Conservation (phyloP, 139 green algal genomes). For the Coelastrella sp. region DNA sequence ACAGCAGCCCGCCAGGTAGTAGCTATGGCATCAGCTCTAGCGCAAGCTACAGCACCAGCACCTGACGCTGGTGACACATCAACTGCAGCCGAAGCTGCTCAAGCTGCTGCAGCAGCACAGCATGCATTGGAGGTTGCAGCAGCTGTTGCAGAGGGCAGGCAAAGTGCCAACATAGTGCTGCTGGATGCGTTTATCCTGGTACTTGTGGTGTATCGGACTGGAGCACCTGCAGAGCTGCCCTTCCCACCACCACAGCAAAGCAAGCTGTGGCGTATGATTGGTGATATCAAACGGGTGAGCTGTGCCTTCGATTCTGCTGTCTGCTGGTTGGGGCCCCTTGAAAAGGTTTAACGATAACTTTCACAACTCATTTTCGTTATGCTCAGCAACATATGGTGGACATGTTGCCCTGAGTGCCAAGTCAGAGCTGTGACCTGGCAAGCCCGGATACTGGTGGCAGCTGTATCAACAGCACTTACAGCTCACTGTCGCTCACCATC, state of each 20-base stretch:
- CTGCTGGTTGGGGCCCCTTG: too few relatives aligned
- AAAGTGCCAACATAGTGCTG: constrained; percentile 83
- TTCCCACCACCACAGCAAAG: constrained; percentile 16
- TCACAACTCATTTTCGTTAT: too few relatives aligned
- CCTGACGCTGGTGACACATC: neutral
- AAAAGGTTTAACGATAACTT: too few relatives aligned
- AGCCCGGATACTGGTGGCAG: too few relatives aligned
- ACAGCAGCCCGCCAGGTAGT: constrained; percentile 1
- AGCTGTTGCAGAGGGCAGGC: constrained; percentile 69
- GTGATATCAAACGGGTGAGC: constrained; percentile 35
- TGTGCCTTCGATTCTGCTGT: neutral
- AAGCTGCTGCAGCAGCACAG: constrained; percentile 32
- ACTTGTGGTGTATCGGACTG: constrained; percentile 62
- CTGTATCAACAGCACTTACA: too few relatives aligned
- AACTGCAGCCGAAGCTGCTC: neutral
- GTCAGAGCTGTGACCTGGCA: too few relatives aligned
- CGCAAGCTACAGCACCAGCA: neutral
- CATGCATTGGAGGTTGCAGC: constrained; percentile 63
- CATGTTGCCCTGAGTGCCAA: too few relatives aligned
- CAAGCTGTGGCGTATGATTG: constrained; percentile 26
- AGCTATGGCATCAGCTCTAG: neutral
- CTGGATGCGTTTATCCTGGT: constrained; percentile 88
- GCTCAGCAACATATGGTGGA: too few relatives aligned
- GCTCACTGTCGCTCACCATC: too few relatives aligned
- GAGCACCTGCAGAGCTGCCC: neutral